Conservation (phyloP, 345 rosid genomes). For the Schrenkiella parvula region DNA sequence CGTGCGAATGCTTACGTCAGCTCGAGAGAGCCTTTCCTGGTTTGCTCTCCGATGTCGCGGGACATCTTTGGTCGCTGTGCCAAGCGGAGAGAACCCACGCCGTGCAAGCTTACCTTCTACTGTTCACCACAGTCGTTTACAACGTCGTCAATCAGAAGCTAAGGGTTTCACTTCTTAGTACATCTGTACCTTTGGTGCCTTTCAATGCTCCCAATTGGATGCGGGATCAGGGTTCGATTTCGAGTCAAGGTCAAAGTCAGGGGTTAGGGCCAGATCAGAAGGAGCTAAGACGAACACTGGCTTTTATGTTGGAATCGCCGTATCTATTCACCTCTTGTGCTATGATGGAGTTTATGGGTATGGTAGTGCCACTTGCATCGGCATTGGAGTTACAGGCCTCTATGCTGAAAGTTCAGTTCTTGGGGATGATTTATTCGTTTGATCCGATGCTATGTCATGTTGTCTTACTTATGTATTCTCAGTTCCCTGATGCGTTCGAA, state of each 20-base stretch:
- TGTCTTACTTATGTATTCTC: conserved; percentile 59
- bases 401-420: conserved; percentile 88
- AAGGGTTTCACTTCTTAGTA: conserved; percentile 62
- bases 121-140: conserved; percentile 59
- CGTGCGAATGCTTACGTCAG: conserved; percentile 86
- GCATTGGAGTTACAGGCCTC: conserved; percentile 86
- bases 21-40: conserved; percentile 74
- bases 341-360: conserved; percentile 74
- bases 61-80: conserved; percentile 84
- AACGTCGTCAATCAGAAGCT: conserved; percentile 53
- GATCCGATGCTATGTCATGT: conserved; percentile 75
- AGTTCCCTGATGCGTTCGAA: conserved; percentile 64
- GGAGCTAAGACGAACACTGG: conserved; percentile 84
- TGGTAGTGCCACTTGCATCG: conserved; percentile 71
- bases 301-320: conserved; percentile 82
- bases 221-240: conserved; percentile 28
- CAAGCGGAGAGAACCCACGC: conserved; percentile 93
- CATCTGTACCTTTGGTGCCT: conserved; percentile 74
- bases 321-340: conserved; percentile 76
- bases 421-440: conserved; percentile 78
- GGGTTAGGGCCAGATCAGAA: conserved; percentile 63
- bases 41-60: conserved; percentile 67
- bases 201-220: conserved; percentile 61
- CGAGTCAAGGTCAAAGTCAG: conserved; percentile 12
- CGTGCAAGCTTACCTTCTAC: conserved; percentile 66